Conservation (phyloP, 441 rosid species). For the Adansonia madagascariensis region DNA sequence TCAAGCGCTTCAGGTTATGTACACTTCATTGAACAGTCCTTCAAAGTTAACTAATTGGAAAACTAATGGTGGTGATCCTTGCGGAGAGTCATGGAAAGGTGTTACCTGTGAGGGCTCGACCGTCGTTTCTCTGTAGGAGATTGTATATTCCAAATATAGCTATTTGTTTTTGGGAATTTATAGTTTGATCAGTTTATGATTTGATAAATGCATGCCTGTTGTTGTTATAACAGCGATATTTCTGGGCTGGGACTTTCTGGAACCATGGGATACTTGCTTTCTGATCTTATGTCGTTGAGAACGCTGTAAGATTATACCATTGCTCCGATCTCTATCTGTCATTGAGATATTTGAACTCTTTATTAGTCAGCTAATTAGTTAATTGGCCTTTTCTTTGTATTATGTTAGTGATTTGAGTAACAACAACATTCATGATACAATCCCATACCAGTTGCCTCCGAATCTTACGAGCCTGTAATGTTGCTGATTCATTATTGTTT, state of each 20-base stretch:
- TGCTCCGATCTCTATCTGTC: not conserved
- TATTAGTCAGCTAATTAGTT: conserved; percentile 29
- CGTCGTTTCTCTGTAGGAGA: conserved; percentile 80
- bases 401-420: conserved; percentile 77
- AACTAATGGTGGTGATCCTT: conserved; percentile 80
- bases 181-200: conserved; percentile 25
- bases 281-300: conserved; percentile 69
- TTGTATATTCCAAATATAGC: conserved; percentile 8
- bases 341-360: conserved; percentile 22
- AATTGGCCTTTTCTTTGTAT: conserved; percentile 23
- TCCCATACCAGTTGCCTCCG: conserved; percentile 94
- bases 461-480: conserved; percentile 93
- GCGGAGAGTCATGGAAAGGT: conserved; percentile 95
- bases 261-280: conserved; percentile 87
- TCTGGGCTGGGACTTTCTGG: conserved; percentile 81
- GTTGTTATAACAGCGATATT: conserved; percentile 57
- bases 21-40: conserved; percentile 77
- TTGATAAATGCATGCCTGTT: conserved; percentile 26
- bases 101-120: conserved; percentile 82
- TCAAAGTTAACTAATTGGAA: conserved; percentile 87
- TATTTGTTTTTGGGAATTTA: conserved; percentile 12
- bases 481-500: conserved; percentile 24
- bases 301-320: conserved; percentile 55
- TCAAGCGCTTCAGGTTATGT: conserved; percentile 85
- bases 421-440: conserved; percentile 75